phyloP scores from a whole-genome alignment of 2,329 filamentous ascomycete species.

The Paraphaeosphaeria minitans region DNA sequence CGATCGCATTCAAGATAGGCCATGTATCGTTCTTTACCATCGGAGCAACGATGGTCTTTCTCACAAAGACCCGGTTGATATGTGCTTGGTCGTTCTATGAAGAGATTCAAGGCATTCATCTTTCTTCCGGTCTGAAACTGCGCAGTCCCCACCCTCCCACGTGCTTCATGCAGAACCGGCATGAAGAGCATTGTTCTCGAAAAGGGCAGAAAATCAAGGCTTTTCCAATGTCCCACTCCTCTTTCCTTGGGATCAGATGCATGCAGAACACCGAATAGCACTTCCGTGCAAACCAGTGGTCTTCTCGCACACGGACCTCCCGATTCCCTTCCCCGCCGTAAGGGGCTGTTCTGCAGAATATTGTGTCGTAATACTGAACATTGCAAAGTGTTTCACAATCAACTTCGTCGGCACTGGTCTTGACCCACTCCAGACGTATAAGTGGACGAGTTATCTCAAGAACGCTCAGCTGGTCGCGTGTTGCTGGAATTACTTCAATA shows the following conservation, averaged over 20 bases:
- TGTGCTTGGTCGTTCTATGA: background rate
- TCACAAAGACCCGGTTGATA: background rate
- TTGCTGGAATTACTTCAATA: background rate
- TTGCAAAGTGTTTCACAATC: background rate
- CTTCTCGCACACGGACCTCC: background rate
- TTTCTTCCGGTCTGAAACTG: background rate
- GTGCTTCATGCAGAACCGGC: background rate
- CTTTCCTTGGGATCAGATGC: background rate
- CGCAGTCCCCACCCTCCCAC: background rate
- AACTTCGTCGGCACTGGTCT: background rate
- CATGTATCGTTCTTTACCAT: background rate
- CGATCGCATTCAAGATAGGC: background rate
- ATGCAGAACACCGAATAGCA: background rate
- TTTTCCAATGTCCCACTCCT: background rate
- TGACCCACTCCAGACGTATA: slow-evolving; percentile 1
- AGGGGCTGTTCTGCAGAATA: background rate
- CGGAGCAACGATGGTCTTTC: background rate
- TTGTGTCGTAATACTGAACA: background rate
- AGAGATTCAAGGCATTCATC: background rate
- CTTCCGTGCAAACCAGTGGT: slow-evolving; percentile 3
- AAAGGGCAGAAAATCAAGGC: background rate
- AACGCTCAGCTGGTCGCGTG: background rate
- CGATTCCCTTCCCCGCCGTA: background rate
- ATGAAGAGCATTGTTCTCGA: background rate
- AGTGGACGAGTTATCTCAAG: background rate